Evolutionary conservation across 1,284 basidiomycete genomes (phyloP).

Genomic region (Chondrostereum purpureum): DNA sequence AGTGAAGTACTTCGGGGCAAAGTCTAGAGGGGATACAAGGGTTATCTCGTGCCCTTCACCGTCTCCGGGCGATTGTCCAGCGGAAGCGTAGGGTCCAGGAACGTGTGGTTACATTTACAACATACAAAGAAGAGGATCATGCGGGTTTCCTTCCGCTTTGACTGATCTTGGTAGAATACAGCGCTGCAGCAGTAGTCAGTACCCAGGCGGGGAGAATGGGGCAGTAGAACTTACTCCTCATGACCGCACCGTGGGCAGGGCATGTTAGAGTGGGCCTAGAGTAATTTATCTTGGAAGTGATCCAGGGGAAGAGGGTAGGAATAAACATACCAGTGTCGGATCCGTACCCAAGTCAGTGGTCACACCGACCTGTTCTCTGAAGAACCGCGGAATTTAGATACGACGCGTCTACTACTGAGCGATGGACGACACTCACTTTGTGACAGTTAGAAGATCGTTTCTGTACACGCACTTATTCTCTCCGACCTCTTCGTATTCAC

Average conservation of each 20-base stretch:
- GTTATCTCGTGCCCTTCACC: no score
- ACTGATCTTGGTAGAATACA: slow-evolving; percentile 92
- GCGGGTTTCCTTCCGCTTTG: slow-evolving; percentile 84
- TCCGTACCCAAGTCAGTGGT: slow-evolving; percentile 87
- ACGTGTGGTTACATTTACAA: slow-evolving; percentile 76
- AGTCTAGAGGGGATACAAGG: no score
- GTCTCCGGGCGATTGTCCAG: slow-evolving; percentile 16
- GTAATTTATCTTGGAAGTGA: slow-evolving; percentile 4
- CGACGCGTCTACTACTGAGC: no score
- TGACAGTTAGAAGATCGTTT: slow-evolving; percentile 91
- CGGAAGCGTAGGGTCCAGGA: slow-evolving; percentile 61
- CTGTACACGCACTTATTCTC: slow-evolving; percentile 88
- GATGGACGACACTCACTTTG: slow-evolving; percentile 89
- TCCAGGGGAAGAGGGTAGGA: not conserved
- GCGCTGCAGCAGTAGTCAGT: slow-evolving; percentile 43
- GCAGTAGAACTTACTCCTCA: slow-evolving; percentile 53
- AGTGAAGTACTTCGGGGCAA: no score
- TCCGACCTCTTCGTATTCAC: slow-evolving; percentile 80
- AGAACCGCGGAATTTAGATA: no score
- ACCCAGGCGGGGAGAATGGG: slow-evolving; percentile 3
- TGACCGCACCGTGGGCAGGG: slow-evolving; percentile 64
- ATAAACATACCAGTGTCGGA: slow-evolving; percentile 70
- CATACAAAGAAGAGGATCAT: slow-evolving; percentile 95
- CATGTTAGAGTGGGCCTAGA: slow-evolving; percentile 67
- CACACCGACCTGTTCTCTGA: slow-evolving; percentile 88